Conservation (phyloP, 106 monocot species). For the Acorus gramineus region DNA sequence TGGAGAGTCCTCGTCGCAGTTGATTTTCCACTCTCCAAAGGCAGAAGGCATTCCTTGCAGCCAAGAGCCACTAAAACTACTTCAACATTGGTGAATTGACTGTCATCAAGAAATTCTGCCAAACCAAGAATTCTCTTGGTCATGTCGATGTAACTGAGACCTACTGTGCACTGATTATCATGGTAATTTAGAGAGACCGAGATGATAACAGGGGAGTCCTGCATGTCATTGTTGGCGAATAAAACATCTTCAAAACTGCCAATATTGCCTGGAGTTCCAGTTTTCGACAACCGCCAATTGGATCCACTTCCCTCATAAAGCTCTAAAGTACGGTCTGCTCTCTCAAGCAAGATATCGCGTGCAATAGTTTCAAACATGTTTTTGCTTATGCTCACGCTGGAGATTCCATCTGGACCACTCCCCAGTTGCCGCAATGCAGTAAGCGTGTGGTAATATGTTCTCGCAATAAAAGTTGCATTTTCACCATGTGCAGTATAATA, state of each 20-base stretch:
- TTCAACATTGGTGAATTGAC: slow-evolving; percentile 87
- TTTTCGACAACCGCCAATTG: slow-evolving; percentile 77
- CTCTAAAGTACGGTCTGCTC: slow-evolving; percentile 81
- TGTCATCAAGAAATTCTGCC: slow-evolving; percentile 91
- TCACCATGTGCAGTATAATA: slow-evolving; percentile 96
- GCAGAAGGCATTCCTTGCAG: slow-evolving; percentile 91
- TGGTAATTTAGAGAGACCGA: slow-evolving; percentile 53
- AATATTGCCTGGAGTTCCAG: slow-evolving; percentile 87
- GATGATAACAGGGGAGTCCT: slow-evolving; percentile 86
- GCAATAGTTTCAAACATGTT: slow-evolving; percentile 93
- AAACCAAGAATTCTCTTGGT: slow-evolving; percentile 68
- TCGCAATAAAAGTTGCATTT: slow-evolving; percentile 86
- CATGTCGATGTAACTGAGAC: slow-evolving; percentile 80
- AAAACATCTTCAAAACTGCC: slow-evolving; percentile 94
- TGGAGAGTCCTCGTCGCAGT: slow-evolving; percentile 40
- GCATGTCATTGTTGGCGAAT: slow-evolving; percentile 99
- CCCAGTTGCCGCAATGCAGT: slow-evolving; percentile 80
- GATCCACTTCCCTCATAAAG: slow-evolving; percentile 97
- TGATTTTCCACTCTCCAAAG: slow-evolving; percentile 60
- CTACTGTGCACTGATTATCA: slow-evolving; percentile 71
- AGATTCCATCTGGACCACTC: slow-evolving; percentile 53
- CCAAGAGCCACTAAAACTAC: slow-evolving; percentile 86
- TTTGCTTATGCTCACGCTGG: slow-evolving; percentile 76
- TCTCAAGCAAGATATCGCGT: slow-evolving; percentile 82
- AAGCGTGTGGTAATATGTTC: slow-evolving; percentile 88